Percentiles rank a stretch among this genome's conserved stretches.
phyloP scores from a whole-genome alignment of 1,139 yeast genomes.

The Candida freyschussii region DNA sequence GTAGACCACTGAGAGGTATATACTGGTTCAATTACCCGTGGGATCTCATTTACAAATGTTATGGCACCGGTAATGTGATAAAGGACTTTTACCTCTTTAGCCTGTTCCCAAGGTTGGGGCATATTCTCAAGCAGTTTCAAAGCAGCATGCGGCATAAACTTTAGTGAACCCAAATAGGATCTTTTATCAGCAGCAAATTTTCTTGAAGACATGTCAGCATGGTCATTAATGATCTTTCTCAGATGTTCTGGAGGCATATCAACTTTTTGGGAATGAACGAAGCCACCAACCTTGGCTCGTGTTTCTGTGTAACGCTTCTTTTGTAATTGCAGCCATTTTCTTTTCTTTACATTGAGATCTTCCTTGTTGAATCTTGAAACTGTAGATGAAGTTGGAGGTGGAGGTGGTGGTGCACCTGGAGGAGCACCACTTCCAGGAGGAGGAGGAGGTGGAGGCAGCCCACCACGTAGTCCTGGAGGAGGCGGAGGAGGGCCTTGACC shows the following conservation, averaged over 20 bases:
- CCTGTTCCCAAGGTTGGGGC: slow-evolving; percentile 98
- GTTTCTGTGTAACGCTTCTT: slow-evolving; percentile 43
- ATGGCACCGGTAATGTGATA: slow-evolving; percentile 94
- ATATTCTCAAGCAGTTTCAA: slow-evolving; percentile 85
- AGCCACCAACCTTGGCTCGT: slow-evolving; percentile 29
- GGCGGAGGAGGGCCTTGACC: slow-evolving; percentile 13
- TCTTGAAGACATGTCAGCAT: slow-evolving; percentile 79
- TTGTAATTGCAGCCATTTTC: slow-evolving; percentile 64
- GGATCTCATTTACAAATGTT: slow-evolving; percentile 89
- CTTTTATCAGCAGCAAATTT: slow-evolving; percentile 84
- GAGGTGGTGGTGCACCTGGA: slow-evolving; percentile 18
- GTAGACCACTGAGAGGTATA: slow-evolving; percentile 96
- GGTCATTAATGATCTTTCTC: slow-evolving; percentile 77
- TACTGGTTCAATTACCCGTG: slow-evolving; percentile 88
- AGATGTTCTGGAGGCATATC: slow-evolving; percentile 96
- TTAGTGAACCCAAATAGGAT: slow-evolving; percentile 84
- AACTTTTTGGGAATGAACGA: slow-evolving; percentile 57
- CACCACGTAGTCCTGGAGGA: slow-evolving; percentile 5
- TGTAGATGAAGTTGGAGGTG: slow-evolving; percentile 28
- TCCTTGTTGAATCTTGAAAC: slow-evolving; percentile 24
- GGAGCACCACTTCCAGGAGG: slow-evolving; percentile 5
- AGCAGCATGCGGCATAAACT: slow-evolving; percentile 94
- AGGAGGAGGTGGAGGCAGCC: slow-evolving; percentile 12
- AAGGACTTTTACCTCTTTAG: slow-evolving; percentile 78
- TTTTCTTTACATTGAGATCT: slow-evolving; percentile 40